Evolutionary conservation across 73 alveolate genomes (phyloP).

Genomic region (Urostyla sp.): DNA sequence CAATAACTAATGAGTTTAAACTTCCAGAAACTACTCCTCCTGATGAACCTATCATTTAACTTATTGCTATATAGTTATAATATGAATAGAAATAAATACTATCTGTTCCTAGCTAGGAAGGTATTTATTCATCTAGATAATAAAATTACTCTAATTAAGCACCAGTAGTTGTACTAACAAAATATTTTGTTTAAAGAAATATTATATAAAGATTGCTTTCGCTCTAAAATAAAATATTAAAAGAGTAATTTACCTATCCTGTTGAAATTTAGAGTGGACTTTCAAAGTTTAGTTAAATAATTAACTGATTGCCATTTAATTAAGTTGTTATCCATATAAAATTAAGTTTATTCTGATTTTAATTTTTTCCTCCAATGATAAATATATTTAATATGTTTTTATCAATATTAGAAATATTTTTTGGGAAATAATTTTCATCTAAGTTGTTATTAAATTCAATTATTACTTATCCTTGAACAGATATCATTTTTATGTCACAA

Average conservation of each 20-base stretch:
- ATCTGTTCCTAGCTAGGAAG: constrained; percentile 16
- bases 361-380: no score
- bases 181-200: background rate
- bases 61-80: constrained; percentile 18
- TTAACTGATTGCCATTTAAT: constrained; percentile 1
- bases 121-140: background rate
- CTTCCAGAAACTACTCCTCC: constrained; percentile 13
- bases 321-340: constrained; percentile 12
- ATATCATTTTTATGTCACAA: no score
- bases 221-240: background rate
- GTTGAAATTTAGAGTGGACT: background rate
- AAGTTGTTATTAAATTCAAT: no score
- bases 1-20: constrained; percentile 10
- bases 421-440: no score
- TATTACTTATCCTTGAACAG: no score
- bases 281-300: constrained; percentile 22
- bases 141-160: background rate
- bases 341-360: background rate
- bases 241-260: background rate
- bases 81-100: background rate
- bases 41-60: background rate
- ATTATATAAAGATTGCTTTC: background rate
- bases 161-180: background rate
- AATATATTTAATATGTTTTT: no score
- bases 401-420: no score